These are phyloP conservation scores for Hymenotorrendiella dingleyae DNA, from an alignment of 2,329 filamentous ascomycete genomes.

Conservation along the genomic window DNA sequence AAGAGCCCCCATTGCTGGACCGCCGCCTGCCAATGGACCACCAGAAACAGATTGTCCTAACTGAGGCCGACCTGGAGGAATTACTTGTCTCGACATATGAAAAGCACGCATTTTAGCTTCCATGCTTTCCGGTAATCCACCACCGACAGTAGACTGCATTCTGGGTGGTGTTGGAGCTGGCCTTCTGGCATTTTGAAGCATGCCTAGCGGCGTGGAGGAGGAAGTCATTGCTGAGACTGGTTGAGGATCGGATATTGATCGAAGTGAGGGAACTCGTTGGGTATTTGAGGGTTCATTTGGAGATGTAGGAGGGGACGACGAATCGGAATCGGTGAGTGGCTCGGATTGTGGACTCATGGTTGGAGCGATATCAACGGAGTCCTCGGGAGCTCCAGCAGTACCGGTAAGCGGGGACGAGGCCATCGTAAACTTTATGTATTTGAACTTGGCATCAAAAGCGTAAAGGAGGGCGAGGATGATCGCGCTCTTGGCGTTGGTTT, in stretches of 20 bases:
- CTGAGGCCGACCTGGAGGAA: conserved; percentile 36
- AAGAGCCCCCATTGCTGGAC: conserved; percentile 30
- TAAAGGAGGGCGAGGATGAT: not conserved
- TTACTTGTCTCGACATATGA: conserved; percentile 57
- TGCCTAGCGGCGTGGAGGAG: conserved; percentile 78
- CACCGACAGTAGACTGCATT: conserved; percentile 28
- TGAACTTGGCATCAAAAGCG: not conserved
- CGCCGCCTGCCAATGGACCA: conserved; percentile 27
- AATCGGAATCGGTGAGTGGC: conserved; percentile 12
- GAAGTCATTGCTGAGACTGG: conserved; percentile 57
- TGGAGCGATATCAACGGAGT: conserved; percentile 22
- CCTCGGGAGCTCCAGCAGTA: conserved; percentile 15
- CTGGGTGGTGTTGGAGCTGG: conserved; percentile 32
- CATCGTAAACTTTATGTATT: conserved; percentile 11
- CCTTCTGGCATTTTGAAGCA: conserved; percentile 60
- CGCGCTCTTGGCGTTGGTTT: too few relatives aligned
- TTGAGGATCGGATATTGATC: conserved; percentile 53
- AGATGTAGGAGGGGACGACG: conserved; percentile 11
- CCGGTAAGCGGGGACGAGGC: conserved; percentile 18
- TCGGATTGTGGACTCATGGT: conserved; percentile 12
- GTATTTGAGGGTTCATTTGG: conserved; percentile 14
- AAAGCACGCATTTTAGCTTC: conserved; percentile 66
- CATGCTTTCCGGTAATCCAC: conserved; percentile 55
- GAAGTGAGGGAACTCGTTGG: conserved; percentile 51
- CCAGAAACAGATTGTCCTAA: conserved; percentile 30